Evolutionary conservation across 2,329 filamentous ascomycete genomes (phyloP), one percentile per base, ranked within the genome.

Genomic region (Aspergillus ibericus): DNA sequence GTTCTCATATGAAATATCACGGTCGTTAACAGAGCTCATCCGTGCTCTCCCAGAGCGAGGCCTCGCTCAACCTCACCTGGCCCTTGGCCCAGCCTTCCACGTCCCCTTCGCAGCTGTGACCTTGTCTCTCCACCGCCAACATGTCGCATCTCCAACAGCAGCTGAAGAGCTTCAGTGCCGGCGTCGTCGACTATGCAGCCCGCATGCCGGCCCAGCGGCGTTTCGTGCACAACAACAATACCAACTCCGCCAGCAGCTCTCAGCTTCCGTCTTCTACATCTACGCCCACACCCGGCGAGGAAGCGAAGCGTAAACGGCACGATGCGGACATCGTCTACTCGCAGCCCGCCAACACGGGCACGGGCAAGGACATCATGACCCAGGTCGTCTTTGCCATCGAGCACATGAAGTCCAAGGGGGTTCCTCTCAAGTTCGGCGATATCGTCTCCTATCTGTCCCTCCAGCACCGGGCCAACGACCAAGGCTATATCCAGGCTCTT

Each of bases 361-460:
- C 88, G 53, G 92, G 92, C 65, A 83, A 83, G 60, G 89, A 93
- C 75, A 87, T 95, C 73, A 88, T 92, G 80, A 96, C 92, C 12
- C 91, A 96, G 74, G 88, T 97, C 72, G 85, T 89, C 58, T 96
- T 92, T 77, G 91, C 92, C 18, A 88, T 96, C 72, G 87, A 93
- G 62, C 91, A 92, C 72, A 85, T 96, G 77, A 85, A 85, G 63
- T 88, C 88, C 72, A 87, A 88, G 71, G 85, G 85, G 59, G 79
- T 86, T 60, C 79, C 89, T 56, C 85, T 92, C 72, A 84, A 83
- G 35, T 89, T 96, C 59, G 80, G 84, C 50, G 89, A 93, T 63
- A 88, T 97, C 66, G 84, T 95, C 67, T 85, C 88, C 66, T 95
- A 95, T 74, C 82, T 96, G 60, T 91, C 88, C 54, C 83, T 95